Percentiles rank a stretch among this genome's conserved stretches.
phyloP scores from a whole-genome alignment of 768 basidiomycete species.

The Tubosaeta sp. region DNA sequence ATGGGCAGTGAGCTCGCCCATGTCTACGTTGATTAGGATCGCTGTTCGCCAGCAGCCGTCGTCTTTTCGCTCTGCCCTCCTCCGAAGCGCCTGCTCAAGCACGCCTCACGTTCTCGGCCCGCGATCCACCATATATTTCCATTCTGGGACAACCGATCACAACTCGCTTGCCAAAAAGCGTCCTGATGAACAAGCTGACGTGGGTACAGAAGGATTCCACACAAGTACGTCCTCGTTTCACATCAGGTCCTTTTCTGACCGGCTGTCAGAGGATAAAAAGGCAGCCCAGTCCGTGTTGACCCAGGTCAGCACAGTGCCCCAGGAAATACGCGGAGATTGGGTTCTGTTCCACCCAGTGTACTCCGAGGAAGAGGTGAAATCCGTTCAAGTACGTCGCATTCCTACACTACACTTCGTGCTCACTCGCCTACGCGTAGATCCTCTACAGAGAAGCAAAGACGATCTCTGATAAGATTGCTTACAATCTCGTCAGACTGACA shows the following conservation, averaged over 20 bases:
- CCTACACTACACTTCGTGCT: not conserved
- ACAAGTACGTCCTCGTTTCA: constrained; percentile 18
- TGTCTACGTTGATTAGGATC: constrained; percentile 15
- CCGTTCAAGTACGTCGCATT: constrained; percentile 53
- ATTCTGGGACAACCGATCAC: constrained; percentile 21
- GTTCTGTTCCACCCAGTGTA: constrained; percentile 94
- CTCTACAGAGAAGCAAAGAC: constrained; percentile 63
- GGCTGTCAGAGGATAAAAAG: constrained; percentile 25
- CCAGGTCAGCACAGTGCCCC: constrained; percentile 48
- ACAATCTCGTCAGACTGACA: constrained; percentile 52
- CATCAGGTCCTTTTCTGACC: not conserved
- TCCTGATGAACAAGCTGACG: constrained; percentile 18
- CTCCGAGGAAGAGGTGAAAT: constrained; percentile 62
- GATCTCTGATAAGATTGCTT: constrained; percentile 70
- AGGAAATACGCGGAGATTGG: constrained; percentile 72
- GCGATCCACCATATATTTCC: constrained; percentile 16
- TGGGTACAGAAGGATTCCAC: constrained; percentile 36
- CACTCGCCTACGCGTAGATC: constrained; percentile 43
- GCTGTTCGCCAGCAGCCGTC: constrained; percentile 7
- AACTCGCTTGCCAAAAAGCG: constrained; percentile 22
- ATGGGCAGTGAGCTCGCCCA: constrained; percentile 1
- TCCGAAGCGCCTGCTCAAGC: not conserved
- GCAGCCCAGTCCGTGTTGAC: constrained; percentile 12
- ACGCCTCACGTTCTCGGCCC: constrained; percentile 3
- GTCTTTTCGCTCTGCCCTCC: constrained; percentile 10